phyloP scores from a whole-genome alignment of 2,329 filamentous ascomycete genomes.

The Penicillium vulpinum region DNA sequence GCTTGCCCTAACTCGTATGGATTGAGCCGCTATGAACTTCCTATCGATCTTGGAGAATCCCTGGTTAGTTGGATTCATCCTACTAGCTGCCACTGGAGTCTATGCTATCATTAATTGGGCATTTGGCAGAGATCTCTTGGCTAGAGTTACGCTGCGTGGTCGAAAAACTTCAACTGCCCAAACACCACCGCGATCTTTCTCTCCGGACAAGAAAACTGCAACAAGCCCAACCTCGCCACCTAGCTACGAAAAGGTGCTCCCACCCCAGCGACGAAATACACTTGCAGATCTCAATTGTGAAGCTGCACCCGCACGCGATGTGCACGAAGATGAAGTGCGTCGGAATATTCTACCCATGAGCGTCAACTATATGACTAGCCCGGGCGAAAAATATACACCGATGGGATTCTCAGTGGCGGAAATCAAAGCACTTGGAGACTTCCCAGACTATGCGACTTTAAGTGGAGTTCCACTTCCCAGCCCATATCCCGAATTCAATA shows the following conservation, averaged over 20 bases:
- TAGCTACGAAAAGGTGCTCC: conserved; percentile 52
- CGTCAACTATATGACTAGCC: conserved; percentile 40
- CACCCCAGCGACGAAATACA: conserved; percentile 53
- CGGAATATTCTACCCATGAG: conserved; percentile 44
- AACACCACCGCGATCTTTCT: conserved; percentile 56
- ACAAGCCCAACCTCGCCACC: conserved; percentile 29
- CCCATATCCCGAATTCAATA: conserved; percentile 65
- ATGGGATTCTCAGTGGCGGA: conserved; percentile 72
- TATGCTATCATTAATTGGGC: conserved; percentile 30
- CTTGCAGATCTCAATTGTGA: conserved; percentile 37
- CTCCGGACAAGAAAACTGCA: conserved; percentile 48
- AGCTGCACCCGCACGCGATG: conserved; percentile 22
- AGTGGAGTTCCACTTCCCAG: conserved; percentile 72
- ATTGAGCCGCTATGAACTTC: conserved; percentile 20
- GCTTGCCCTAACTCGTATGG: conserved; percentile 9
- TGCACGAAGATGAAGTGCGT: conserved; percentile 36
- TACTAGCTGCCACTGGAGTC: conserved; percentile 24
- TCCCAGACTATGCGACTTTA: conserved; percentile 74
- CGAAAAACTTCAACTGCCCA: conserved; percentile 49
- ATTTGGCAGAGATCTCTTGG: conserved; percentile 43
- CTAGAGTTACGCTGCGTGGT: conserved; percentile 40
- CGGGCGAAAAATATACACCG: conserved; percentile 54
- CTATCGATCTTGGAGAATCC: conserved; percentile 15
- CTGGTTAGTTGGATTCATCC: conserved; percentile 26
- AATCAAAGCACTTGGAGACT: conserved; percentile 69